Evolutionary conservation across 2,329 filamentous ascomycete species (phyloP), one percentile per base, ranked within the genome.

Genomic region (Ophiostoma novo-ulmi): DNA sequence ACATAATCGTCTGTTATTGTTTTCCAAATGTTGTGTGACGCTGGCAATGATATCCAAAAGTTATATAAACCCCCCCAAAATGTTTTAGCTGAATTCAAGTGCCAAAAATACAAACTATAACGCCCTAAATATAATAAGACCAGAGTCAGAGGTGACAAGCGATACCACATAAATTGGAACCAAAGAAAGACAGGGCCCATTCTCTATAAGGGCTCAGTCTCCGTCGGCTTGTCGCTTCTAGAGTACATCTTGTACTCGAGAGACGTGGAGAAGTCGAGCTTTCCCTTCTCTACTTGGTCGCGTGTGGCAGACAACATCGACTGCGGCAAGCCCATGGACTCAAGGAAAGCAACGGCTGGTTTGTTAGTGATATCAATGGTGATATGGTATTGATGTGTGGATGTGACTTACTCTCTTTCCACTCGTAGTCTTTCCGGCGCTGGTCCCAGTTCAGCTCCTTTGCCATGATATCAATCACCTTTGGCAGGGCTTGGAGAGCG

Each of bases 401-500:
- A 3, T 22, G 38, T 20, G 14, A 71, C 73, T 31, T 52, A 74
- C 73, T 87, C 84, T 87, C 73, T 96, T 89, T 77, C 93, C 93
- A 97, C 80, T 97, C 93, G 20, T 85, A 76, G 5, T 94, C 90
- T 80, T 92, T 91, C 73, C 94, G 84, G 75, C 84, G 84, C 71
- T 78, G 81, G 77, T 89, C 88, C 94, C 93, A 97, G 71, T 88
- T 85, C 72, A 97, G 82, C 82, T 97, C 93, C 75, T 91, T 87
- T 39, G 84, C 85, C 94, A 97, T 97, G 72, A 97, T 85, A 78
- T 97, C 94, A 77, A 97, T 96, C 71, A 97, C 88, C 71, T 82
- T 85, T 4, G 94, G 94, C 61, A 97, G 85, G 1, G 93, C 90
- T 80, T 97, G 93, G 13, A 97, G 87, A 0, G 93, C 90, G 13